phyloP scores from a whole-genome alignment of 495 filamentous ascomycete genomes.

The Tetracladium setigerum region DNA sequence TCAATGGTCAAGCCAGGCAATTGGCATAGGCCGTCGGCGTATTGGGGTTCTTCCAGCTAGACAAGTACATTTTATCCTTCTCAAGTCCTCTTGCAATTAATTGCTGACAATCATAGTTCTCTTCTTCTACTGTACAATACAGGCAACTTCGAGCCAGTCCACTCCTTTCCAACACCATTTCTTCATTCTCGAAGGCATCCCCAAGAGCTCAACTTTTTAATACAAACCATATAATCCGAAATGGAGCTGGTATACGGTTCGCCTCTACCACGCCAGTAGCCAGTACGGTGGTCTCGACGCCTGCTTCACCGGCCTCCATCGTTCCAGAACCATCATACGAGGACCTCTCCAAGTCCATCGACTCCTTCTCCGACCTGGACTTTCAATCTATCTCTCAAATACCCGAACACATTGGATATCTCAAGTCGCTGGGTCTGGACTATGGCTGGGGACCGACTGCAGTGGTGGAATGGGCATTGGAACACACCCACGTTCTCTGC shows the following conservation, averaged over 20 bases:
- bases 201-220: constrained; percentile 6
- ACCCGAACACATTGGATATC: constrained; percentile 71
- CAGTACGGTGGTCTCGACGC: neutral
- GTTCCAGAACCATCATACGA: constrained; percentile 12
- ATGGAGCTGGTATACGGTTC: constrained; percentile 16
- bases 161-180: constrained; percentile 10
- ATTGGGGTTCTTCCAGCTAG: constrained; percentile 22
- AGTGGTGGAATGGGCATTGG: constrained; percentile 62
- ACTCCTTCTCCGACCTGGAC: constrained; percentile 27
- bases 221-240: constrained; percentile 15
- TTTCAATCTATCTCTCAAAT: constrained; percentile 37
- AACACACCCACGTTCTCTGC: constrained; percentile 68
- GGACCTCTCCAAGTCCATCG: constrained; percentile 17
- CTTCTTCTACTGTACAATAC: constrained; percentile 20
- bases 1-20: constrained; percentile 31
- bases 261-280: constrained; percentile 22
- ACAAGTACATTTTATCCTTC: constrained; percentile 21
- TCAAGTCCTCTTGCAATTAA: neutral
- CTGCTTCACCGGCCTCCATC: constrained; percentile 12
- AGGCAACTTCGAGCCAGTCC: constrained; percentile 14
- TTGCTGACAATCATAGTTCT: constrained; percentile 17
- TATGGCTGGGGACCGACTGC: constrained; percentile 73
- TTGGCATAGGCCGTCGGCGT: constrained; percentile 27
- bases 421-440: constrained; percentile 76
- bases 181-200: constrained; percentile 2